Evolutionary conservation across 2,329 filamentous ascomycete genomes (phyloP), one percentile per base, ranked within the genome.

Genomic region (Truncatella angustata): DNA sequence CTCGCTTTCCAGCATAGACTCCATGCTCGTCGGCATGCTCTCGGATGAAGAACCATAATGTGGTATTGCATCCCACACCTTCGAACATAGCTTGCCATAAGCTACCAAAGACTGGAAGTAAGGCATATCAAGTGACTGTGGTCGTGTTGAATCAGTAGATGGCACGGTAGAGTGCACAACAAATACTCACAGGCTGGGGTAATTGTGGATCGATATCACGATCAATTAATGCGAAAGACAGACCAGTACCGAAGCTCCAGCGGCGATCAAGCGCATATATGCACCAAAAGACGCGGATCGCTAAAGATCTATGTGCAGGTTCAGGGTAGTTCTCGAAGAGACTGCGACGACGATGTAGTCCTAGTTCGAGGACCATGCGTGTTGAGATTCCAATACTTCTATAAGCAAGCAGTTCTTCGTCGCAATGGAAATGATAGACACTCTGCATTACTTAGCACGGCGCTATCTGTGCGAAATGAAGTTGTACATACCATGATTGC

Each of bases 291-390:
- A 43, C 24, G 3, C 36, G 21, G n/a, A 40, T 34, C 3, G 47
- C 47, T 28, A 40, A 18, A 10, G 47, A 28, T 34, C 47, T 16
- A 23, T 50, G 35, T 3, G 12, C 47, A 9, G 36, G 35, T 6
- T 42, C 66, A 2, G 59, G 57, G 30, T 73, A 71, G 11, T 69
- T 72, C 39, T 73, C 68, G 9, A 66, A n/a, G 12, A 50, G 35
- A 21, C 35, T 50, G 3, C 47, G 47, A n/a, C 37, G 24, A n/a
- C 47, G 47, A 42, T 50, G 47, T 18, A 50, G 18, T 3, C 47
- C 47, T 24, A 50, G 21, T 23, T 50, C 47, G n/a, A 50, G 47
- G 4, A 43, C 24, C 47, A 50, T 50, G 2, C 47, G 47, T 11
- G 35, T 35, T 16, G 47, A 35, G 12, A 50, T 50, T 2, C 47